These are phyloP conservation scores for Leccinum subrobustum DNA, from an alignment of 1,284 basidiomycete genomes.

Conservation along the genomic window DNA sequence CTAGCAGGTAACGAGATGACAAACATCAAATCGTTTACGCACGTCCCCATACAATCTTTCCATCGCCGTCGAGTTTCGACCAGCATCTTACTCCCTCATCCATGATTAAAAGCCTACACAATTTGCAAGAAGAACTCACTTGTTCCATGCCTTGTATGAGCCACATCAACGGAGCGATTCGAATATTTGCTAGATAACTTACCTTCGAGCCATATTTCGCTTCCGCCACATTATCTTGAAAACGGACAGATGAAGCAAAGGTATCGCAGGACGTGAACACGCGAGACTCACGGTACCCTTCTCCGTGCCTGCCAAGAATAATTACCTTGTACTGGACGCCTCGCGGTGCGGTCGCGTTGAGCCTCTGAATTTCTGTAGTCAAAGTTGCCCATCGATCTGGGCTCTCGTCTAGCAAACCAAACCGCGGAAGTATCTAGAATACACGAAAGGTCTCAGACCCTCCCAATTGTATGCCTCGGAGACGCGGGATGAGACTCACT, in stretches of 20 bases:
- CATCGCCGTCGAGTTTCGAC: constrained; percentile 8
- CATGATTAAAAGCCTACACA: neutral
- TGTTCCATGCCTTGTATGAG: constrained; percentile 7
- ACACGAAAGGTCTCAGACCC: neutral
- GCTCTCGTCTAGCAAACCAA: constrained; percentile 57
- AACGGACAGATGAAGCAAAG: neutral
- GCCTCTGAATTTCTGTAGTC: constrained; percentile 35
- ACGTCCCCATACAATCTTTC: constrained; percentile 11
- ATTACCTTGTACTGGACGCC: constrained; percentile 58
- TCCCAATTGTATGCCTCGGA: neutral
- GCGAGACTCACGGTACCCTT: constrained; percentile 9
- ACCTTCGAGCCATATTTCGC: constrained; percentile 7
- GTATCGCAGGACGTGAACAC: neutral
- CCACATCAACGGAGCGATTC: neutral
- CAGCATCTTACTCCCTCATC: neutral
- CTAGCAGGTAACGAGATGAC: neutral
- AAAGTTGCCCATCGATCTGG: constrained; percentile 53
- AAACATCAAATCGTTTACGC: neutral
- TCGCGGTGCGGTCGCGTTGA: constrained; percentile 44
- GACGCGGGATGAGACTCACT: neutral
- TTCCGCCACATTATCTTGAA: constrained; percentile 9
- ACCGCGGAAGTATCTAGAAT: constrained; percentile 51
- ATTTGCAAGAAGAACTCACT: neutral
- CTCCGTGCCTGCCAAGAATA: constrained; percentile 38
- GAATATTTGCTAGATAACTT: neutral